Evolutionary conservation across 495 filamentous ascomycete genomes (phyloP).

Genomic region (Cudoniella acicularis): DNA sequence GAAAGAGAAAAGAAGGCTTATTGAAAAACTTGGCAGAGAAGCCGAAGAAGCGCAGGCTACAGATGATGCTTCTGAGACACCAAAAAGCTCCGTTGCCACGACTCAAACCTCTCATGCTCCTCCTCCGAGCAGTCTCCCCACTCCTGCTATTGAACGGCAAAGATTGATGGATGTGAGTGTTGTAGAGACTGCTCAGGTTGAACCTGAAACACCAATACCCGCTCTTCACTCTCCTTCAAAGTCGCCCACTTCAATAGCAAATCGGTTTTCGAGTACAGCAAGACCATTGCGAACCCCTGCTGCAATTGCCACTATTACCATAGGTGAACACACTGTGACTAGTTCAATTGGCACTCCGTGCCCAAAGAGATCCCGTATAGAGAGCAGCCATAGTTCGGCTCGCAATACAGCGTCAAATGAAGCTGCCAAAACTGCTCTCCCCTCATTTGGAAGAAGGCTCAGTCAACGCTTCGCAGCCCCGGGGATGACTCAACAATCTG

Average conservation of each 20-base stretch:
- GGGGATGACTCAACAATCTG: constrained; percentile 35
- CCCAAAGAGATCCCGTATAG: constrained; percentile 36
- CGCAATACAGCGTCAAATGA: constrained; percentile 11
- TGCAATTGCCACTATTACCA: constrained; percentile 85
- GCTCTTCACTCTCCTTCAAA: constrained; percentile 20
- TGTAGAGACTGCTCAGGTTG: background rate
- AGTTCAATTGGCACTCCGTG: constrained; percentile 40
- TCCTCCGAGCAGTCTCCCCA: background rate
- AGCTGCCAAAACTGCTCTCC: constrained; percentile 22
- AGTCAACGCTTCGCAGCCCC: constrained; percentile 70
- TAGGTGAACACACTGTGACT: constrained; percentile 73
- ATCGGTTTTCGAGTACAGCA: constrained; percentile 19
- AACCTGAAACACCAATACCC: constrained; percentile 17
- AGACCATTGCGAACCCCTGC: constrained; percentile 22
- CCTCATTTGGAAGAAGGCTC: constrained; percentile 63
- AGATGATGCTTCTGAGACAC: constrained; percentile 10
- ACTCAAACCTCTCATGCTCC: constrained; percentile 5
- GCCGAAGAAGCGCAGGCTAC: constrained; percentile 7
- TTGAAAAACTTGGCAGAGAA: constrained; percentile 25
- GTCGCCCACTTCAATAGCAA: constrained; percentile 12
- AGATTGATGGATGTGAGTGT: background rate
- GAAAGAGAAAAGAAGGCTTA: constrained; percentile 31
- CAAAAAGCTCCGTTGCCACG: constrained; percentile 9
- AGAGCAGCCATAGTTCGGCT: constrained; percentile 8
- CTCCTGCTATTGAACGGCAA: background rate